Percentiles rank a stretch among this genome's conserved stretches.
Conservation (phyloP, 805 yeast genomes). For the Danielia reshetovae region DNA sequence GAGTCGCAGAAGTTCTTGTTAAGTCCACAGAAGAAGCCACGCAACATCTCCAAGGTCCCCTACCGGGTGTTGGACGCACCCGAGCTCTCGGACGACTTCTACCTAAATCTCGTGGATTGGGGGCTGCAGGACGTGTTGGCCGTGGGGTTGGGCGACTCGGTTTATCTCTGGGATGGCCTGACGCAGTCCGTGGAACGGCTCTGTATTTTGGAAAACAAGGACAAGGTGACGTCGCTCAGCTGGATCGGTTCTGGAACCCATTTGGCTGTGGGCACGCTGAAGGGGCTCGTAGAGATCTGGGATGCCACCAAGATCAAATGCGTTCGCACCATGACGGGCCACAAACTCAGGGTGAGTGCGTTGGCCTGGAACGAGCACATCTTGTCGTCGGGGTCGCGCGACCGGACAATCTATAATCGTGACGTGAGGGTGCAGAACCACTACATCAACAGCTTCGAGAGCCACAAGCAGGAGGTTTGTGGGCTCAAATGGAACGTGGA, state of each 20-base stretch:
- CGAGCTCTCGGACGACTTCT: constrained; percentile 89
- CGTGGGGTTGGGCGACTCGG: constrained; percentile 85
- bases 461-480: constrained; percentile 92
- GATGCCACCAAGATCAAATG: constrained; percentile 81
- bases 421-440: constrained; percentile 89
- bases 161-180: constrained; percentile 86
- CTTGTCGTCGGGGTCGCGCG: constrained; percentile 82
- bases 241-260: constrained; percentile 97
- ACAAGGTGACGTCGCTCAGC: constrained; percentile 73
- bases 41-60: constrained; percentile 82
- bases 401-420: constrained; percentile 77
- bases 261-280: constrained; percentile 83
- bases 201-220: constrained; percentile 67
- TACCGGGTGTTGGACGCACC: constrained; percentile 95
- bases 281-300: constrained; percentile 92
- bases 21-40: constrained; percentile 75
- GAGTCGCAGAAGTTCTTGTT: constrained; percentile 78
- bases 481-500: constrained; percentile 93
- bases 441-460: constrained; percentile 63
- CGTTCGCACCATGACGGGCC: constrained; percentile 90
- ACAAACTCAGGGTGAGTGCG: constrained; percentile 76
- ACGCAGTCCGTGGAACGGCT: constrained; percentile 79
- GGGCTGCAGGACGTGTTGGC: constrained; percentile 84
- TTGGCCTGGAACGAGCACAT: constrained; percentile 94
- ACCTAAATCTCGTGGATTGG: constrained; percentile 92